Evolutionary conservation across 1,139 yeast genomes (phyloP).

Genomic region (Suhomyces guaymorum): DNA sequence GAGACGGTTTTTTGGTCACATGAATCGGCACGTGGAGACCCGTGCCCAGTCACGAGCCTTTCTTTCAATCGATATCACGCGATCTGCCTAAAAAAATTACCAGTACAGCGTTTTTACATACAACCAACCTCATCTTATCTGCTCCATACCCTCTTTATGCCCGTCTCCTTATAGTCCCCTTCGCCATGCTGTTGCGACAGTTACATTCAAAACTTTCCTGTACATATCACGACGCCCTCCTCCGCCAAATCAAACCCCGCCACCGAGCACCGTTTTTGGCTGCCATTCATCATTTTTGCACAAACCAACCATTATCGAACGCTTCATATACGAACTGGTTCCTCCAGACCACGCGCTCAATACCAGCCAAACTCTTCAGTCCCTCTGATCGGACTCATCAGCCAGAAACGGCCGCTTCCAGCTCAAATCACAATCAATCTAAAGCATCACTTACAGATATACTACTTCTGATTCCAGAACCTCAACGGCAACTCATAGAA

Average conservation of each 20-base stretch:
- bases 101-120: neutral
- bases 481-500: neutral
- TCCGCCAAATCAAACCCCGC: conserved; percentile 20
- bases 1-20: neutral
- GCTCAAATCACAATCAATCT: too few species aligned
- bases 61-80: conserved; percentile 1
- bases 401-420: neutral
- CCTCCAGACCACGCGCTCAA: conserved; percentile 9
- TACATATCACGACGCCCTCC: conserved; percentile 23
- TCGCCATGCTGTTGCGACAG: conserved; percentile 24
- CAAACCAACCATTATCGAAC: conserved; percentile 28
- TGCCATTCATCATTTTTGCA: conserved; percentile 18
- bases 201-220: conserved; percentile 23
- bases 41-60: neutral
- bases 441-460: too few species aligned
- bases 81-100: conserved; percentile 6
- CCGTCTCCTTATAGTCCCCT: conserved; percentile 1
- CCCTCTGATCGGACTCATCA: neutral
- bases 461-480: neutral
- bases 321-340: conserved; percentile 31
- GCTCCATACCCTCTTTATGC: neutral
- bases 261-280: conserved; percentile 23
- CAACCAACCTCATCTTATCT: neutral
- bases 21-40: neutral
- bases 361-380: conserved; percentile 11